Conservation (phyloP, 768 basidiomycete genomes). For the Arthromyces matolae region DNA sequence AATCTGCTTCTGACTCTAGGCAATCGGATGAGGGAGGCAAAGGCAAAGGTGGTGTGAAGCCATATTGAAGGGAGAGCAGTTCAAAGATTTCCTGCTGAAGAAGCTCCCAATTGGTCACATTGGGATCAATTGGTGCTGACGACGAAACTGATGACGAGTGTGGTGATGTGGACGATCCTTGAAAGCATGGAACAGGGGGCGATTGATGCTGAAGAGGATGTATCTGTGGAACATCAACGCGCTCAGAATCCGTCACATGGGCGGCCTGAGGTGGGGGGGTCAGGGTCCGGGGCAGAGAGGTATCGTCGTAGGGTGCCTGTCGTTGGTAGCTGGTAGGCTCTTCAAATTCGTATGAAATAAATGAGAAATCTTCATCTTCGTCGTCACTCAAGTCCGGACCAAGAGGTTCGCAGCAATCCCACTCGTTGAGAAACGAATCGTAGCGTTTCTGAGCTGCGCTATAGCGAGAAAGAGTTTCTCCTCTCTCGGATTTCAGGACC, state of each 20-base stretch:
- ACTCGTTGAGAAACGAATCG: slow-evolving; percentile 14
- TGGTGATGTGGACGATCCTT: background rate
- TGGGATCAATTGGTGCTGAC: background rate
- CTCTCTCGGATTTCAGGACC: background rate
- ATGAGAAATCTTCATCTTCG: background rate
- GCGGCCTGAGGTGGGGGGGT: background rate
- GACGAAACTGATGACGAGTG: too few relatives aligned
- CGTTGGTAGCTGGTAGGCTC: too few relatives aligned
- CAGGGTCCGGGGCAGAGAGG: background rate
- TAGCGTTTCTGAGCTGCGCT: slow-evolving; percentile 2
- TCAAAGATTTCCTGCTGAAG: background rate
- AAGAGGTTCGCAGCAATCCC: slow-evolving; percentile 17
- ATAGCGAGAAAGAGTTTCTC: background rate
- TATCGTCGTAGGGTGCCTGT: background rate
- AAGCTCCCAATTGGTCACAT: background rate
- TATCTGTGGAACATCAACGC: background rate
- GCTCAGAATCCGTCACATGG: background rate
- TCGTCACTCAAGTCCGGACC: slow-evolving; percentile 2
- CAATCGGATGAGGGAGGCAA: background rate
- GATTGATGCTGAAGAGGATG: background rate
- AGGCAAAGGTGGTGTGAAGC: background rate
- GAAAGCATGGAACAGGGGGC: background rate
- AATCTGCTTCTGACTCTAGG: background rate
- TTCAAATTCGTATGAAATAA: too few relatives aligned
- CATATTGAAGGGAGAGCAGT: slow-evolving; percentile 1